Evolutionary conservation across 306 rosid species (phyloP).

Genomic region (Cyclanthera cordifolia): DNA sequence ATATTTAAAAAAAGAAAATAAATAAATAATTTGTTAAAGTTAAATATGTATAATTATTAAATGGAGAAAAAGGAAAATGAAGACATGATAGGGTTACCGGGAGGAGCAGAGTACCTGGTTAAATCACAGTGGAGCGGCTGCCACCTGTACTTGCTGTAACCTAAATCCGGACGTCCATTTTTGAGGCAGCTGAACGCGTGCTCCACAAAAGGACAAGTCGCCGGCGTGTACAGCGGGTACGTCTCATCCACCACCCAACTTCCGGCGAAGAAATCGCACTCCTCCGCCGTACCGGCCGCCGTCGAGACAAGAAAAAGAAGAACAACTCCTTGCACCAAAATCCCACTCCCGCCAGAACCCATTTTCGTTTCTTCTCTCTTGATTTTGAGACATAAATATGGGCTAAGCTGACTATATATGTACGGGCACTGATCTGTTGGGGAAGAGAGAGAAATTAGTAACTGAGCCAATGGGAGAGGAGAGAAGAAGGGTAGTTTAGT

Average conservation of each 20-base stretch:
- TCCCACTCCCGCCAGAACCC: neutral
- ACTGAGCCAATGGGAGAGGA: neutral
- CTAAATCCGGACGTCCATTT: constrained; percentile 68
- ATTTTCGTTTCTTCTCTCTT: neutral
- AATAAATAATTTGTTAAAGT: too few species aligned
- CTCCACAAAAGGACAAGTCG: constrained; percentile 56
- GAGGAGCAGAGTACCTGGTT: constrained; percentile 18
- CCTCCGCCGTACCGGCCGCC: neutral
- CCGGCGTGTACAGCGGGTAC: constrained; percentile 48
- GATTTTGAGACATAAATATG: neutral
- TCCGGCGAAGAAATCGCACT: constrained; percentile 56
- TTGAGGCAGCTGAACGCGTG: constrained; percentile 57
- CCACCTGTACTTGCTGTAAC: constrained; percentile 63
- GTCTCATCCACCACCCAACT: constrained; percentile 50
- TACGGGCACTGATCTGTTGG: neutral
- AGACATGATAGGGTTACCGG: neutral
- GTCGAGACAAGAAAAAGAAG: neutral
- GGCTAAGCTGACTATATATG: neutral
- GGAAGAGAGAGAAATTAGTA: neutral
- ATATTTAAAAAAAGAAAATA: too few species aligned
- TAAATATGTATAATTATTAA: too few species aligned
- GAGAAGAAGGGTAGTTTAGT: neutral
- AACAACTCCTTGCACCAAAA: neutral
- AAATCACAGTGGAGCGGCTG: constrained; percentile 54
- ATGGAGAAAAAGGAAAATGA: too few species aligned